Conservation (phyloP, 805 yeast species). For the Candida cerambycidarum region DNA sequence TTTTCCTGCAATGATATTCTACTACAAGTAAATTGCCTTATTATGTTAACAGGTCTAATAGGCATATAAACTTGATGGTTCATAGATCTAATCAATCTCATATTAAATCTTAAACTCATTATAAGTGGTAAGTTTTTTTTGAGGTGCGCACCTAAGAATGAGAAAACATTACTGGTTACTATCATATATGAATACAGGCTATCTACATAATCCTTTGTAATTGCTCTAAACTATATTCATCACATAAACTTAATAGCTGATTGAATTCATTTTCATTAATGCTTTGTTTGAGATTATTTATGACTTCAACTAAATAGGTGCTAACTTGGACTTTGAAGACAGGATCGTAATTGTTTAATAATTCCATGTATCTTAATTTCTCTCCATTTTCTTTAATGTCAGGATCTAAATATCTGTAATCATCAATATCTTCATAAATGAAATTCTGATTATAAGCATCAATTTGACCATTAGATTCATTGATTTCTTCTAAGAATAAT, state of each 20-base stretch:
- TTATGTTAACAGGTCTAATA: neutral
- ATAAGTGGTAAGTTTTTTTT: slow-evolving; percentile 1
- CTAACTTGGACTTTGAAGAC: slow-evolving; percentile 48
- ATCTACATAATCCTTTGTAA: slow-evolving; percentile 14
- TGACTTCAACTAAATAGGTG: slow-evolving; percentile 35
- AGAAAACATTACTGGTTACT: too few species aligned
- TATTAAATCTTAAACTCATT: neutral
- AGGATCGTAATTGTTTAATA: slow-evolving; percentile 34
- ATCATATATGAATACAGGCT: too few species aligned
- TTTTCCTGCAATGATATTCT: neutral
- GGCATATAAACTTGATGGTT: neutral
- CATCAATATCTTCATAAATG: slow-evolving; percentile 42
- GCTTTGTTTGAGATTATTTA: slow-evolving; percentile 25
- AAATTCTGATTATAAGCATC: slow-evolving; percentile 37
- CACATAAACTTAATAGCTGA: slow-evolving; percentile 34
- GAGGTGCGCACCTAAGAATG: neutral
- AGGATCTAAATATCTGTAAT: slow-evolving; percentile 40
- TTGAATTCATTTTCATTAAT: slow-evolving; percentile 32
- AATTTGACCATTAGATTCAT: slow-evolving; percentile 49
- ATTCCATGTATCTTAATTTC: slow-evolving; percentile 33
- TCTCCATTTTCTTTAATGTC: slow-evolving; percentile 45
- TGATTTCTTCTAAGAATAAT: slow-evolving; percentile 68
- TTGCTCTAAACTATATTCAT: slow-evolving; percentile 35
- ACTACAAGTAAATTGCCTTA: neutral
- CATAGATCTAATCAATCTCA: neutral